Conservation (phyloP, 2,329 filamentous ascomycete species). For the Calonectria hongkongensis region DNA sequence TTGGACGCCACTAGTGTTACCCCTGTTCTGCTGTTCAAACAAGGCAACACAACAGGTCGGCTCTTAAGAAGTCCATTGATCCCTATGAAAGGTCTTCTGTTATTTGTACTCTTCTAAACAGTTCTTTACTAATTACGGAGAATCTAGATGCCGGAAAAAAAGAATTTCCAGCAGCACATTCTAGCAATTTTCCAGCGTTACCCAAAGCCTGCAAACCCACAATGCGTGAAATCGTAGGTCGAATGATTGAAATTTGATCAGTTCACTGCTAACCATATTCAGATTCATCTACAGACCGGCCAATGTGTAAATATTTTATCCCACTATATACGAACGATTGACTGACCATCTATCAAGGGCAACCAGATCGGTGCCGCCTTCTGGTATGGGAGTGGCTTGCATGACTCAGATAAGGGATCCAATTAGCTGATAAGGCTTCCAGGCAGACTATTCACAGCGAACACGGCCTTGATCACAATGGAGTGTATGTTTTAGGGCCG, state of each 20-base stretch:
- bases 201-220: neutral
- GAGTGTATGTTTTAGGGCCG: slow-evolving; percentile 72
- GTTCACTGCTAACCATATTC: slow-evolving; percentile 54
- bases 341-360: slow-evolving; percentile 78
- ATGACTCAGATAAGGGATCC: no score
- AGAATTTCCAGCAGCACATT: neutral
- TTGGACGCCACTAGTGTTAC: neutral
- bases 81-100: no score
- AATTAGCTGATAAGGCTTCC: neutral
- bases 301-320: slow-evolving; percentile 85
- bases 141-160: neutral
- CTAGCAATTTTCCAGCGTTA: neutral
- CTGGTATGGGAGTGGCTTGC: slow-evolving; percentile 69
- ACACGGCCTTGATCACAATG: slow-evolving; percentile 97
- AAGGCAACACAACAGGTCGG: neutral
- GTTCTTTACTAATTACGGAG: neutral
- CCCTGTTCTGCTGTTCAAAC: neutral
- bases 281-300: slow-evolving; percentile 99
- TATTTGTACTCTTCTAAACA: no score
- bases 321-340: neutral
- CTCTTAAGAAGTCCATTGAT: neutral
- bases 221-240: slow-evolving; percentile 77
- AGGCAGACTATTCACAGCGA: slow-evolving; percentile 87
- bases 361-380: slow-evolving; percentile 99
- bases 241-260: neutral